phyloP scores from a whole-genome alignment of 2,329 filamentous ascomycete genomes.

The Monilinia fructigena region DNA sequence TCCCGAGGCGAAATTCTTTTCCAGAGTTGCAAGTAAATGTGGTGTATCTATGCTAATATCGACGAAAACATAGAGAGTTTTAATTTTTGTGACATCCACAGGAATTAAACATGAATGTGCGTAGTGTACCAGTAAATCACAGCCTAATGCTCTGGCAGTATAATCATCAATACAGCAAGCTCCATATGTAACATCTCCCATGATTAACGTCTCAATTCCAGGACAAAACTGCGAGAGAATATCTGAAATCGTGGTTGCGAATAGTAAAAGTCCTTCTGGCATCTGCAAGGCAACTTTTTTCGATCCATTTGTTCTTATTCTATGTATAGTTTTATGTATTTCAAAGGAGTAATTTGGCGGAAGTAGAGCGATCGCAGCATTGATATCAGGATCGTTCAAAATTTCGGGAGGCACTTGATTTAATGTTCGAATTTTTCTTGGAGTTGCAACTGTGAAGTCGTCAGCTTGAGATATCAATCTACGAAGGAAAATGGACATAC shows the following conservation, averaged over 20 bases:
- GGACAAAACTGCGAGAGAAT: constrained; percentile 94
- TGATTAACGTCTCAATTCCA: constrained; percentile 88
- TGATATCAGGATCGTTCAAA: constrained; percentile 78
- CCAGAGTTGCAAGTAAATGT: constrained; percentile 82
- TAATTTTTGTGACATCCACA: constrained; percentile 93
- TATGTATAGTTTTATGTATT: constrained; percentile 96
- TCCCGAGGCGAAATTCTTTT: constrained; percentile 80
- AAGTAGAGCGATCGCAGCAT: constrained; percentile 80
- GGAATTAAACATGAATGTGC: constrained; percentile 96
- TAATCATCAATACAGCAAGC: constrained; percentile 99
- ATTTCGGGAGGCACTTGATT: constrained; percentile 91
- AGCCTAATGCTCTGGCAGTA: constrained; percentile 88
- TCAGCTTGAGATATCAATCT: constrained; percentile 31
- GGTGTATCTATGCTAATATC: constrained; percentile 93
- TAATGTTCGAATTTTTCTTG: constrained; percentile 72
- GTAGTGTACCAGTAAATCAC: constrained; percentile 93
- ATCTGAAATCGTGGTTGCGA: constrained; percentile 96
- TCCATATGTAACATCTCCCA: constrained; percentile 98
- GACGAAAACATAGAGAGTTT: constrained; percentile 96
- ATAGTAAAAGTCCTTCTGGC: constrained; percentile 90
- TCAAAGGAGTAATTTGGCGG: constrained; percentile 98
- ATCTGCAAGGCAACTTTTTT: constrained; percentile 93
- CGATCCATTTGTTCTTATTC: constrained; percentile 76
- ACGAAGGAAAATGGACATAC: constrained; percentile 46
- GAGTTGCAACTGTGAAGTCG: constrained; percentile 58